Base-by-base conservation (phyloP, 2,329 filamentous ascomycete genomes). In the Ophiostoma quercus region DNA sequence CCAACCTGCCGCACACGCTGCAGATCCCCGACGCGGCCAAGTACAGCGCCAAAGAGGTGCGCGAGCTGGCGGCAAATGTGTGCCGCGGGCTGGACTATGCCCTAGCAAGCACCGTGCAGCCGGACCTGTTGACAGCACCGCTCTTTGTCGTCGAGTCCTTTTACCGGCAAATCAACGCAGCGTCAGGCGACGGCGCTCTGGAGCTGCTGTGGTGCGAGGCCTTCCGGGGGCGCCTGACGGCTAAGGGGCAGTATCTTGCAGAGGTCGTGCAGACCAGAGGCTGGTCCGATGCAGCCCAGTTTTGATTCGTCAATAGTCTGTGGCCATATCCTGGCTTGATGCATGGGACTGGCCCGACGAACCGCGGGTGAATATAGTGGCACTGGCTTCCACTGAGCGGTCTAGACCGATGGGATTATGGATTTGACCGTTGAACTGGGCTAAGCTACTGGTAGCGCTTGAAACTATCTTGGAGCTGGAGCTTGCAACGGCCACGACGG, bases 21-120 rank as follows among this genome's bases (percentile, higher is more conserved):
- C 77, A 78, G 43, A 77, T 79, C 41, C 76, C 84, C 62, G 80
- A 85, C 68, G 75, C 79, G 2, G 74, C 76, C 25, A 43, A 68
- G 29, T 74, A 74, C 68, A 60, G 62, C 12, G 19, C 65, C 51
- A 78, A 81, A 19, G 79, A 82, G 70, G 80, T 79, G 0, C 78
- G 79, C 22, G 78, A 81, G 67, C 76, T 84, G 43, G 84, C 84
- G 0, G 80, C 79, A 9, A 80, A 82, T 69, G 81, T 86, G 19
- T 86, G 85, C 73, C 80, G 84, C 57, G 80, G 81, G 2, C 76
- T 87, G 4, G 84, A 86, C 71, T 82, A 79, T 63, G 80, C 80
- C 0, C 77, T 85, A 5, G 76, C 74, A 7, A 77, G 76, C 2
- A 82, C 80, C 1, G 77, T 78, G 16, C 82, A 84, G 76, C 83